These are phyloP conservation scores for Suaeda aralocaspica DNA, from an alignment of 148 eudicot species.

Conservation along the genomic window DNA sequence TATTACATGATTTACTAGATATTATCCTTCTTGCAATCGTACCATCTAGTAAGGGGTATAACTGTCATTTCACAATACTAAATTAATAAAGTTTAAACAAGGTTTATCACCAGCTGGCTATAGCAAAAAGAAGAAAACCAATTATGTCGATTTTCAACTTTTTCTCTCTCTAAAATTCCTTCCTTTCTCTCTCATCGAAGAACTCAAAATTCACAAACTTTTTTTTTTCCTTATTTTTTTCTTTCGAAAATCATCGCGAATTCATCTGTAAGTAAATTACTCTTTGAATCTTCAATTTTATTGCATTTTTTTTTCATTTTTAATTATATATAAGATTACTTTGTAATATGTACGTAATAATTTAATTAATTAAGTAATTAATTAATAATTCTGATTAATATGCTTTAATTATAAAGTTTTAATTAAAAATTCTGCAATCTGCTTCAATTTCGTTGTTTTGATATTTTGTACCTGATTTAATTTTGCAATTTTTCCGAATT, in stretches of 20 bases:
- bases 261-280: constrained; percentile 4
- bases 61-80: neutral
- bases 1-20: too few relatives aligned
- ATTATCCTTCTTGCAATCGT: too few relatives aligned
- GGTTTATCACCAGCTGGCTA: constrained; percentile 16
- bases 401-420: too few relatives aligned
- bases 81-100: neutral
- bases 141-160: neutral
- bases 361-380: too few relatives aligned
- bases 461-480: neutral
- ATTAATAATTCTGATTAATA: neutral
- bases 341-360: too few relatives aligned
- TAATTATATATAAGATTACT: neutral
- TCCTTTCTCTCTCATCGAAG: constrained; percentile 10
- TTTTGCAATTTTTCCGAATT: neutral
- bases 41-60: neutral
- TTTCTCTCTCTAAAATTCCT: constrained; percentile 2
- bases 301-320: neutral
- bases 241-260: constrained; percentile 6
- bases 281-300: neutral
- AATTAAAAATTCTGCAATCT: neutral
- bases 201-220: neutral
- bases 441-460: neutral
- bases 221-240: neutral
- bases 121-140: neutral